These are phyloP conservation scores for Kappamyces sp. DNA, from an alignment of 192 early-diverging fungal genomes.

Conservation along the genomic window DNA sequence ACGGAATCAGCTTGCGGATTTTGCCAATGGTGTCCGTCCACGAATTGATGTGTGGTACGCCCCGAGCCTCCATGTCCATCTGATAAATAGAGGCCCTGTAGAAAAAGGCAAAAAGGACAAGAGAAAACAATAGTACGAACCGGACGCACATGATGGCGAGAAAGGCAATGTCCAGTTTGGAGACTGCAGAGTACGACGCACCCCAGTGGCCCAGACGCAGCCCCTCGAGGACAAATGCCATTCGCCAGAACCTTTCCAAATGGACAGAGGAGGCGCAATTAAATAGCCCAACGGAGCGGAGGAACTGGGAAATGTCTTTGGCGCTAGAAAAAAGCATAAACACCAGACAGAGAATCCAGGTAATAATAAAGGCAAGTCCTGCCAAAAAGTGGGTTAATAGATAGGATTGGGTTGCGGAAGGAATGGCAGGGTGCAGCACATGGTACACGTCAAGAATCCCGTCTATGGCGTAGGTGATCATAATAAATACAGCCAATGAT, in stretches of 20 bases:
- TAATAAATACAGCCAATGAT: conserved; percentile 13
- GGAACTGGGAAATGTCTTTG: too few relatives aligned
- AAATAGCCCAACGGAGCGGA: too few relatives aligned
- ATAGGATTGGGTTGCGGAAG: conserved; percentile 9
- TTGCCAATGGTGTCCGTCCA: conserved; percentile 21
- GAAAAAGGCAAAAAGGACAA: conserved; percentile 22
- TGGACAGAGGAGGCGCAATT: not conserved
- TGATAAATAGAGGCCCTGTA: conserved; percentile 5
- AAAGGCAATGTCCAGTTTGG: conserved; percentile 30
- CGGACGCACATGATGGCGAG: conserved; percentile 39
- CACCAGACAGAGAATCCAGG: too few relatives aligned
- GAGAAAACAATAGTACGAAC: conserved; percentile 29
- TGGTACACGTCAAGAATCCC: conserved; percentile 22
- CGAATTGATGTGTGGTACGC: conserved; percentile 1
- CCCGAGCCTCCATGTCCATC: conserved; percentile 14
- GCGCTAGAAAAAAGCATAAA: too few relatives aligned
- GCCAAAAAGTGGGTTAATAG: conserved; percentile 11
- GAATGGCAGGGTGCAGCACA: conserved; percentile 12
- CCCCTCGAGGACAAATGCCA: conserved; percentile 36
- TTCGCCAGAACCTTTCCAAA: conserved; percentile 37
- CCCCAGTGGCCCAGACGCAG: conserved; percentile 41
- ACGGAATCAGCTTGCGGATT: conserved; percentile 66
- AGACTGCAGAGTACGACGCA: conserved; percentile 17
- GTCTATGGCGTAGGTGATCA: conserved; percentile 18
- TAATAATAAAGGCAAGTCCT: conserved; percentile 9